These are phyloP conservation scores for Populus alba DNA, from an alignment of 345 rosid genomes.

Conservation along the genomic window DNA sequence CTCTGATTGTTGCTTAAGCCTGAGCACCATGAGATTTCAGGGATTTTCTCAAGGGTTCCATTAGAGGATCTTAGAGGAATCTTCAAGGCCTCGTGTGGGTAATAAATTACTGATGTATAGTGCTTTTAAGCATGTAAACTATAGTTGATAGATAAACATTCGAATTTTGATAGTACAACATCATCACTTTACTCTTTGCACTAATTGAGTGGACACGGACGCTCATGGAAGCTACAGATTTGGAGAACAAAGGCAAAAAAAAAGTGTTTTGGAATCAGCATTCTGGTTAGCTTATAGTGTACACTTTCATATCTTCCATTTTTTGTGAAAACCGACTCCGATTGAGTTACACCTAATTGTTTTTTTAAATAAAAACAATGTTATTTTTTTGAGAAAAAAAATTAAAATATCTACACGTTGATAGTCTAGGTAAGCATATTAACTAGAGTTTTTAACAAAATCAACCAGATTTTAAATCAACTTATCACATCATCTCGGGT, in stretches of 20 bases:
- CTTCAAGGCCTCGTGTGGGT: background rate
- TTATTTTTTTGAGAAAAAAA: no score
- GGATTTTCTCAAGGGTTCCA: conserved; percentile 28
- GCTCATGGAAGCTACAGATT: background rate
- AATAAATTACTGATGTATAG: background rate
- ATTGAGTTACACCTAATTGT: no score
- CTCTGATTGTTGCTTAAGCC: conserved; percentile 15
- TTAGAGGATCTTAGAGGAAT: background rate
- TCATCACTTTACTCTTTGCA: background rate
- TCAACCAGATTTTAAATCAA: no score
- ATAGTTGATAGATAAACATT: no score
- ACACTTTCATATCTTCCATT: background rate
- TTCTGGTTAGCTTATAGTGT: background rate
- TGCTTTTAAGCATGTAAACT: background rate
- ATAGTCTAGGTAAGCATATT: no score
- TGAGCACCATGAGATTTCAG: conserved; percentile 15
- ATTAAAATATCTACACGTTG: no score
- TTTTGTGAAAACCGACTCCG: background rate
- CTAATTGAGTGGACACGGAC: background rate
- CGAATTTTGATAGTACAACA: background rate
- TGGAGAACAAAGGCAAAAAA: background rate
- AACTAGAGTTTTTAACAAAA: no score
- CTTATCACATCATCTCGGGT: no score
- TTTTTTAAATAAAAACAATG: no score
- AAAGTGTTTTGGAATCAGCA: background rate